Conservation (phyloP, 257 asterid species). For the Handroanthus guayacan region DNA sequence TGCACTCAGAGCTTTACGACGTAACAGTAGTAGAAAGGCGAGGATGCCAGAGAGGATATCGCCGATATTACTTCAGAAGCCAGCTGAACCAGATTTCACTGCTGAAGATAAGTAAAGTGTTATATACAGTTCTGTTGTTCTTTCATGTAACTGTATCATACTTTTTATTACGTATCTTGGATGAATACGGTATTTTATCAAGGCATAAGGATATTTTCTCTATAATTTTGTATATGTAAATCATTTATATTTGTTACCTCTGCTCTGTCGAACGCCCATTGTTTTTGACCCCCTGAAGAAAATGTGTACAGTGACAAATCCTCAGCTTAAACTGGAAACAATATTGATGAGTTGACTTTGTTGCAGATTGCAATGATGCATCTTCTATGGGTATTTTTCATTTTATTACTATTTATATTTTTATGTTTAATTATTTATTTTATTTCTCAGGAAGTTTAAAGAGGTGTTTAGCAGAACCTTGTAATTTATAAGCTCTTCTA, state of each 20-base stretch:
- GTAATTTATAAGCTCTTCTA: too few relatives aligned
- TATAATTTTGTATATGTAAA: not conserved
- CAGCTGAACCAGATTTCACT: conserved; percentile 95
- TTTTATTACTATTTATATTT: not conserved
- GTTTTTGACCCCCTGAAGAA: too few relatives aligned
- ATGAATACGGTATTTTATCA: not conserved
- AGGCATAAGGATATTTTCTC: not conserved
- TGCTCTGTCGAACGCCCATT: not conserved
- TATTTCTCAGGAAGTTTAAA: too few relatives aligned
- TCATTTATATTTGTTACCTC: not conserved
- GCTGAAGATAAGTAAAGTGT: conserved; percentile 56
- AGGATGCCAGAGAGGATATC: conserved; percentile 77
- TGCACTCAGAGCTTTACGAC: conserved; percentile 71
- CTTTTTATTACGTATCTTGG: conserved; percentile 6
- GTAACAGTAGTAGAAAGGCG: conserved; percentile 62
- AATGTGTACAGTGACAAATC: not conserved
- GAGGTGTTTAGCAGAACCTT: too few relatives aligned
- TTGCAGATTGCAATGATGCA: not conserved
- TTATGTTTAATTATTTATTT: too few relatives aligned
- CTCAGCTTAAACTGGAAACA: not conserved
- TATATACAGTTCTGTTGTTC: conserved; percentile 9
- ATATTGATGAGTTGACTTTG: not conserved
- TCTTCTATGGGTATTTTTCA: too few relatives aligned
- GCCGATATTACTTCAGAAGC: conserved; percentile 86
- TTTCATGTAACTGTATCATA: conserved; percentile 42